Evolutionary conservation across 306 rosid genomes (phyloP), one percentile per base, ranked within the genome.

Genomic region (Rosa persica): DNA sequence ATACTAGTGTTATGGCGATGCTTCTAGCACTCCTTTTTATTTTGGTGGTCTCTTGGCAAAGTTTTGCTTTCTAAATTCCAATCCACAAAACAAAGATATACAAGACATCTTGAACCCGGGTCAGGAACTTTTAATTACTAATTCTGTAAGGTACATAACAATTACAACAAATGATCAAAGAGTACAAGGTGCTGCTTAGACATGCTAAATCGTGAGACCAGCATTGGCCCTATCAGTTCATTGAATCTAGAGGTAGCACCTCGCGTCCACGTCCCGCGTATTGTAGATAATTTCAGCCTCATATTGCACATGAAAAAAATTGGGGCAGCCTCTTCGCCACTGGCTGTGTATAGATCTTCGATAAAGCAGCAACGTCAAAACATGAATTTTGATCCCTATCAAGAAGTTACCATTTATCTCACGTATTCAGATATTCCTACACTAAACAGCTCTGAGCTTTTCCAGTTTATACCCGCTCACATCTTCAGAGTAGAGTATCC

Each of bases 401-500:
- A n/a, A 30, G 68, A 36, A 16, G 70, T 15, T 65, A 65, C 20
- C n/a, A 65, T 36, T 25, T 34, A 65, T 16, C 23, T 52, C 5
- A 17, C 1, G 12, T 52, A 16, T n/a, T 66, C 48, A 34, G 30
- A 23, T 48, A 60, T 57, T 85, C 74, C 75, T 67, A 66, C 61
- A 34, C 84, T 84, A 90, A 1, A 84, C 79, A 25, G 88, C 77
- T 70, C 55, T 85, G 13, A 87, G 85, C 69, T 88, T 88, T 80
- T 80, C 84, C 64, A 84, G 30, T 48, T 79, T 67, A 27, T 78
- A 49, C 22, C 15, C 89, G 64, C 69, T 83, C 51, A 49, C 46
- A 69, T 84, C 89, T 81, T 85, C 91, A 2, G 86, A 78, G 85
- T 81, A 83, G 19, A 89, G 86, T 69, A 93, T 71, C 72, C 94